A percentile compares a stretch with the other conserved stretches of the same genome.
phyloP scores from a whole-genome alignment of 805 yeast species.

The Myxozyma melibiosi region DNA sequence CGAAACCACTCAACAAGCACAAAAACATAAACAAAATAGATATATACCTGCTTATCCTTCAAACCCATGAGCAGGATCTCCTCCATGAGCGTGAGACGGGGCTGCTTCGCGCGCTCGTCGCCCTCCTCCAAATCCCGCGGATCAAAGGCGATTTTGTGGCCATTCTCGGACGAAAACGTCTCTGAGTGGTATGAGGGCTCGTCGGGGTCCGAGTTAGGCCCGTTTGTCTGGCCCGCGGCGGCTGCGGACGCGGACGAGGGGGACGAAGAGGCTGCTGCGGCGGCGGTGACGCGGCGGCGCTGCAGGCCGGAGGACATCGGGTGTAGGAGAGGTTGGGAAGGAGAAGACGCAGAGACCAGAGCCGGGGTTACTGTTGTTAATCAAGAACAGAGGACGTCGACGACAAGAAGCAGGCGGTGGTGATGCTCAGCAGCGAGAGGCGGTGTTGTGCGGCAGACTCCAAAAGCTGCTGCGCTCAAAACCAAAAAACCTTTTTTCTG shows the following conservation, averaged over 20 bases:
- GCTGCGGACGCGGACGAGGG: constrained; percentile 3
- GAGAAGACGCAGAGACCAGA: neutral
- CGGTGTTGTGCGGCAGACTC: no score
- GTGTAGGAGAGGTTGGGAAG: neutral
- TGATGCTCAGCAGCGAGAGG: no score
- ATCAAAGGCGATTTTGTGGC: constrained; percentile 78
- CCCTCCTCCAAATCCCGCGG: constrained; percentile 62
- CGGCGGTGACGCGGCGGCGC: constrained; percentile 32
- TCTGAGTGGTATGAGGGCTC: constrained; percentile 12
- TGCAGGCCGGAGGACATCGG: constrained; percentile 34
- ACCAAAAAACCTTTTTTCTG: no score
- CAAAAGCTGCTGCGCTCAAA: no score
- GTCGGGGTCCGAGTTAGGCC: constrained; percentile 8
- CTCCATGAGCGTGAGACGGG: constrained; percentile 90
- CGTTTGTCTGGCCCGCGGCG: neutral
- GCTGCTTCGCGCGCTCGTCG: constrained; percentile 53
- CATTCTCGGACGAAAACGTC: constrained; percentile 34
- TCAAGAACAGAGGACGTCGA: no score
- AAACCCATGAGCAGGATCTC: constrained; percentile 91
- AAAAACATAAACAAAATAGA: neutral
- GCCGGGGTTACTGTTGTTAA: no score
- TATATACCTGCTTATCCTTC: constrained; percentile 73
- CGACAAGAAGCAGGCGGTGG: no score
- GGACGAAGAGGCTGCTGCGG: constrained; percentile 12
- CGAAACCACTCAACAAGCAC: neutral